Percentiles rank a stretch among this genome's conserved stretches.
Conservation (phyloP, 208 protist species). For the Leishmania braziliensis region DNA sequence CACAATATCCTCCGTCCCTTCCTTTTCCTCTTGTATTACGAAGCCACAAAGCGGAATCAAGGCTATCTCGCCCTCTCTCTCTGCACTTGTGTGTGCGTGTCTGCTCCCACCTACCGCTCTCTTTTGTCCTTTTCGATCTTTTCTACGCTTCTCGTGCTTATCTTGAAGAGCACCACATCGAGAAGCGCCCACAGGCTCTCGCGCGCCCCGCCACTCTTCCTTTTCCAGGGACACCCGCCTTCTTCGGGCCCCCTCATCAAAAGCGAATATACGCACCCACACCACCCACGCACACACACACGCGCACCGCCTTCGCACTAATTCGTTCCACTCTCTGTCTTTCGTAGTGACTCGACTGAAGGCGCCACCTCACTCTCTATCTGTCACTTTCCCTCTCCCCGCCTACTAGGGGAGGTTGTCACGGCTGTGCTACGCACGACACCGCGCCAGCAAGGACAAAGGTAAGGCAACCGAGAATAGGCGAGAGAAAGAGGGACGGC, state of each 20-base stretch:
- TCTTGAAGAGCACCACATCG: neutral
- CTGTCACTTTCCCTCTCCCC: neutral
- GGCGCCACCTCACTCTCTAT: neutral
- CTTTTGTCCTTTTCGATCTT: neutral
- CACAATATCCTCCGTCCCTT: no score
- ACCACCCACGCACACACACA: neutral
- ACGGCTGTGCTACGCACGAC: neutral
- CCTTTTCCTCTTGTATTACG: neutral
- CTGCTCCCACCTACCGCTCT: neutral
- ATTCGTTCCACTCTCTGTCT: neutral
- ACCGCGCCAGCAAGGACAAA: neutral
- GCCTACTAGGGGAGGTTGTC: neutral
- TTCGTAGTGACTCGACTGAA: neutral
- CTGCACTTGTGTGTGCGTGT: neutral
- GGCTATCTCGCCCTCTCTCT: neutral
- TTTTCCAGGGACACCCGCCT: neutral
- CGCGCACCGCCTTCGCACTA: neutral
- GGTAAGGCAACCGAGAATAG: neutral
- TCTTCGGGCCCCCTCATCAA: neutral
- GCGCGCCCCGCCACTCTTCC: neutral
- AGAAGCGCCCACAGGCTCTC: neutral
- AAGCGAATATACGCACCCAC: neutral
- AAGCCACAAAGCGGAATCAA: neutral
- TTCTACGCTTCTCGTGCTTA: neutral
- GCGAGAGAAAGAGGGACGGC: neutral